Evolutionary conservation across 306 rosid genomes (phyloP).

Genomic region (Pueraria montana): DNA sequence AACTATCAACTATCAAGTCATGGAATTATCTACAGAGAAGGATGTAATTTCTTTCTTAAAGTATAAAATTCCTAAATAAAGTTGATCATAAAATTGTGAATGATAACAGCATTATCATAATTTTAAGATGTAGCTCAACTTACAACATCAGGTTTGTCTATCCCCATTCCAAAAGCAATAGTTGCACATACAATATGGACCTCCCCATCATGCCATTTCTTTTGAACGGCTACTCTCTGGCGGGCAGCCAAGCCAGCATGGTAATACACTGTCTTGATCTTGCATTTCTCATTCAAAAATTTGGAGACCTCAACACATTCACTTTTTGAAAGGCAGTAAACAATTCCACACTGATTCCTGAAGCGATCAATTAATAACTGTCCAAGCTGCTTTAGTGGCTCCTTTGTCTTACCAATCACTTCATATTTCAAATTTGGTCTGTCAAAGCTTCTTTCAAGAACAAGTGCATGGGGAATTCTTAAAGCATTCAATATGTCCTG

Average conservation of each 20-base stretch:
- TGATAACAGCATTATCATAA: slow-evolving; percentile 42
- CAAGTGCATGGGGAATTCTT: slow-evolving; percentile 83
- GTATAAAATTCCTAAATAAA: slow-evolving; percentile 34
- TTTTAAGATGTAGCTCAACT: slow-evolving; percentile 60
- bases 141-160: slow-evolving; percentile 97
- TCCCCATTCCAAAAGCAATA: slow-evolving; percentile 99
- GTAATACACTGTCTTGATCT: slow-evolving; percentile 79
- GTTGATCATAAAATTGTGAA: slow-evolving; percentile 37
- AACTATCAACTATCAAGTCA: slow-evolving; percentile 25
- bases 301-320: slow-evolving; percentile 91
- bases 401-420: slow-evolving; percentile 85
- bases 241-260: slow-evolving; percentile 91
- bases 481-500: slow-evolving; percentile 91
- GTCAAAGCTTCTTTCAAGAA: slow-evolving; percentile 97
- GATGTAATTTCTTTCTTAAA: slow-evolving; percentile 13
- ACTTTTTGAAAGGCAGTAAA: slow-evolving; percentile 95
- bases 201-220: slow-evolving; percentile 89
- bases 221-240: slow-evolving; percentile 89
- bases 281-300: slow-evolving; percentile 71
- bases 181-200: slow-evolving; percentile 91
- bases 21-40: slow-evolving; percentile 20
- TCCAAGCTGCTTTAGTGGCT: slow-evolving; percentile 81
- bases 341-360: slow-evolving; percentile 82
- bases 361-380: slow-evolving; percentile 71
- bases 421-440: slow-evolving; percentile 95